Evolutionary conservation across 768 basidiomycete genomes (phyloP).

Genomic region (Pleurotus ostreatus): DNA sequence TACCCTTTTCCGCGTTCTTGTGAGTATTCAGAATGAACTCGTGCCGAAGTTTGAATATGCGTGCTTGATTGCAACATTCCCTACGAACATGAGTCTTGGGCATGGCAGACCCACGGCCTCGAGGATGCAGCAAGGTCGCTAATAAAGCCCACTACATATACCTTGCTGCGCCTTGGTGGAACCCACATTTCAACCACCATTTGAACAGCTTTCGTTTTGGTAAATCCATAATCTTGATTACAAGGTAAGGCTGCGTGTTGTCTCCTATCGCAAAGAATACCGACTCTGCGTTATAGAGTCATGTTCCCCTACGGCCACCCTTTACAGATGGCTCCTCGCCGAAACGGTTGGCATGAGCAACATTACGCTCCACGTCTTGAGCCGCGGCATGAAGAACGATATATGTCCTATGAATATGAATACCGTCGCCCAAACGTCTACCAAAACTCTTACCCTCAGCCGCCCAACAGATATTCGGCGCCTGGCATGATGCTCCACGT

Average conservation of each 20-base stretch:
- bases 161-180: conserved; percentile 1
- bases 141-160: not conserved
- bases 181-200: not conserved
- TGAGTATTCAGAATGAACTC: no score
- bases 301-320: not conserved
- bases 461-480: not conserved
- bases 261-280: not conserved
- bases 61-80: no score
- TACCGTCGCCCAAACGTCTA: not conserved
- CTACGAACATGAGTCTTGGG: not conserved
- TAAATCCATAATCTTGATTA: not conserved
- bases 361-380: not conserved
- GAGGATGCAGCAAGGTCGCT: not conserved
- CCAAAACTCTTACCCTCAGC: not conserved
- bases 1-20: no score
- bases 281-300: not conserved
- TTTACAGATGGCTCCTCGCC: not conserved
- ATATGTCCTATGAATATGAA: not conserved
- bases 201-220: not conserved
- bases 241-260: not conserved
- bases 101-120: not conserved
- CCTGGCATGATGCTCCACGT: not conserved
- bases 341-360: not conserved
- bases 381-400: not conserved
- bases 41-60: no score